Evolutionary conservation across 2,329 filamentous ascomycete genomes (phyloP), one percentile per base, ranked within the genome.

Genomic region (Ambrosiella beaveri): DNA sequence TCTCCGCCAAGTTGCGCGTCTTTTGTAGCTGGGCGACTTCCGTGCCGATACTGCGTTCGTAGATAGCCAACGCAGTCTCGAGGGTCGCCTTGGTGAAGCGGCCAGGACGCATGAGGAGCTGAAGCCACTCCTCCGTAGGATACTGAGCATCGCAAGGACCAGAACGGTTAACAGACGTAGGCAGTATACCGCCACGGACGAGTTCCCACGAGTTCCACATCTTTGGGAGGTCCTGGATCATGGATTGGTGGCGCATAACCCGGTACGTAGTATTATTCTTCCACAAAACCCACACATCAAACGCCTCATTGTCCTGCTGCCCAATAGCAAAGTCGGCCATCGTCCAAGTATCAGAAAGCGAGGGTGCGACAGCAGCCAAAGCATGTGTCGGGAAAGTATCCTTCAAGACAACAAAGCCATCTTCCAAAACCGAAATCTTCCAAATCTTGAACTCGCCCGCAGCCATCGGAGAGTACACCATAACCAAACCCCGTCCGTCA

Each of bases 401-500:
- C 62, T 81, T 78, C 12, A 94, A 74, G 7, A 82, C 75, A 17
- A 88, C 68, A 1, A 72, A 74, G 64, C 85, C 75, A 64, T 78
- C 78, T 57, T 83, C 79, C 63, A 82, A 79, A 15, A 85, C 79
- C 57, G 80, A 79, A n/a, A 81, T 70, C 63, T 73, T 76, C 88
- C 90, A 98, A 67, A 98, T 90, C 68, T 95, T 97, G 76, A 98
- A 97, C 66, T 91, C 85, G 40, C 93, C 86, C 45, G 83, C 80
- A 37, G 89, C 86, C 62, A 93, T 81, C 0, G 93, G 91, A 9
- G 90, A 96, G 69, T 89, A 95, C 7, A 88, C 91, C 41, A 88
- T 81, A 57, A 91, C 79, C 12, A 80, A 68, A 44, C 76, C 72
- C 57, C 74, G 73, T 13, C 79, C 78, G 35, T 74, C 71, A 47